Conservation (phyloP, 371 early-diverging fungal species). For the Actinomortierella ambigua region DNA sequence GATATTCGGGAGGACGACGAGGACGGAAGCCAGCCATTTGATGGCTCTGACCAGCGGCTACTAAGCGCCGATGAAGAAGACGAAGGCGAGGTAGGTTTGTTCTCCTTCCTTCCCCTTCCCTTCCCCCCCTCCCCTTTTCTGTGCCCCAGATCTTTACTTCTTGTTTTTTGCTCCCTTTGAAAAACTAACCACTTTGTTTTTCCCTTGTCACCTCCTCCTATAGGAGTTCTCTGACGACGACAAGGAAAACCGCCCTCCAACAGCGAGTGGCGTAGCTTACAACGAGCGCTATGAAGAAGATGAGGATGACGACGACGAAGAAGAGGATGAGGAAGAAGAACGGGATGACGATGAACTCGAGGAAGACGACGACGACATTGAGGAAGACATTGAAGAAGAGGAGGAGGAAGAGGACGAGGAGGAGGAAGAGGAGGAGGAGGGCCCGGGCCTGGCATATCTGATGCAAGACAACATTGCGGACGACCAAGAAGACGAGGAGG, state of each 20-base stretch:
- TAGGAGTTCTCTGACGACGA: background rate
- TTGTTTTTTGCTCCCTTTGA: too few species aligned
- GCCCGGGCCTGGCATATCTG: slow-evolving; percentile 34
- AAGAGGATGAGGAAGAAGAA: slow-evolving; percentile 12
- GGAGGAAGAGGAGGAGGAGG: slow-evolving; percentile 24
- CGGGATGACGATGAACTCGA: slow-evolving; percentile 28
- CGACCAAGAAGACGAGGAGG: slow-evolving; percentile 31
- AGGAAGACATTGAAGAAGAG: slow-evolving; percentile 16
- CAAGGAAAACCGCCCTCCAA: background rate
- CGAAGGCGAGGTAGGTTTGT: slow-evolving; percentile 1
- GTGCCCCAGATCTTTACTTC: too few species aligned
- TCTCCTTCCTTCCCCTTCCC: too few species aligned
- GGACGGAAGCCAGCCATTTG: slow-evolving; percentile 7
- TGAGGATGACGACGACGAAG: slow-evolving; percentile 18
- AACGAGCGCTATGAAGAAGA: slow-evolving; percentile 15
- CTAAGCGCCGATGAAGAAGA: slow-evolving; percentile 6
- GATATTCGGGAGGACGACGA: slow-evolving; percentile 9
- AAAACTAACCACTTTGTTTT: too few species aligned
- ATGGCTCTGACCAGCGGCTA: background rate
- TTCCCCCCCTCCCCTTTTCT: too few species aligned
- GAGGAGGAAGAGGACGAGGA: slow-evolving; percentile 21
- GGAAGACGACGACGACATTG: background rate
- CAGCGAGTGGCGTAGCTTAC: background rate
- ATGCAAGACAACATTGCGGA: slow-evolving; percentile 25
- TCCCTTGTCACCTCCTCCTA: too few species aligned